Base-by-base conservation (phyloP, 2,329 filamentous ascomycete species). In the Rhinocladiella similis region DNA sequence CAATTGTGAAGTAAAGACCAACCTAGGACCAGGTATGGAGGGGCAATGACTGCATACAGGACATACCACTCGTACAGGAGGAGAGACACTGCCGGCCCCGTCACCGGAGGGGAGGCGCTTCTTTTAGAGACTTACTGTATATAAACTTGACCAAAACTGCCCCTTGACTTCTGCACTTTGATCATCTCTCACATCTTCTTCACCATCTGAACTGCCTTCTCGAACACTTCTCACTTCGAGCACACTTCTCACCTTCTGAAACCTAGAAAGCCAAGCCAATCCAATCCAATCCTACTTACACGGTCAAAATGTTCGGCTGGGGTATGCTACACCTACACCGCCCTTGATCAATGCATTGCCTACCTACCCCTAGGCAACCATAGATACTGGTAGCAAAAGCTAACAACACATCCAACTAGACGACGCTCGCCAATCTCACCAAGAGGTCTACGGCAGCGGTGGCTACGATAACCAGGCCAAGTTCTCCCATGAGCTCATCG, bases 401-500 rank as follows among this genome's bases (percentile, higher is more conserved):
- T 33, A 33, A 33, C 29, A 7, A 22, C 22, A 29, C 19, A 27
- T 12, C 47, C 52, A 22, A 38, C 33, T 19, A 83, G 80, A 76
- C 64, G 76, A 82, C 59, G 77, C 76, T 60, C 75, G 80, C 58
- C 70, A 81, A 47, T 73, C 78, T 63, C 83, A 85, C 74, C 68
- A 80, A 60, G 71, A 81, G 70, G 80, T 83, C 64, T 82, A 84
- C 50, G 69, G 75, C 57, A 67, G 71, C 50, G 69, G 75, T 59
- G 69, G 72, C 54, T 53, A 69, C 47, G 57, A 79, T 57, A 79
- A 89, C 75, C 75, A 89, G 74, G 78, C 81, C 66, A 82, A 82
- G 69, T 75, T 89, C 68, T 82, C 82, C 65, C 89, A 93, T 75
- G 89, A 94, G 77, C 69, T 90, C 47, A 70, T 92, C 54, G 89